These are phyloP conservation scores for Thalassiosira mediterranea DNA, from an alignment of 352 stramenopile genomes.

Conservation along the genomic window DNA sequence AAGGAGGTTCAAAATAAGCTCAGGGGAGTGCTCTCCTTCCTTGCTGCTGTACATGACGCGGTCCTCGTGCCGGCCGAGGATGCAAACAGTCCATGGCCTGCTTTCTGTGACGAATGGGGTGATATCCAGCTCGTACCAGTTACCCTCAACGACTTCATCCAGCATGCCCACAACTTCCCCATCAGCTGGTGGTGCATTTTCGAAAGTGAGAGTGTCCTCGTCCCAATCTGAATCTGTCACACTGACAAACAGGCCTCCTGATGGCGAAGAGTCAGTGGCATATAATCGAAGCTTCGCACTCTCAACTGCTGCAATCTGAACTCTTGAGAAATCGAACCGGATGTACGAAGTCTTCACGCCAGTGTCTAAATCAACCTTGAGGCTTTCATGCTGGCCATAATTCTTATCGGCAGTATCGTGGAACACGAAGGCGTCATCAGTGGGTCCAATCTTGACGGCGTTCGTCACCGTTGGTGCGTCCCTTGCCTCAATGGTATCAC, in stretches of 20 bases:
- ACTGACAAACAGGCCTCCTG: constrained; percentile 39
- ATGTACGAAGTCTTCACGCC: constrained; percentile 42
- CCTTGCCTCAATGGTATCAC: constrained; percentile 3
- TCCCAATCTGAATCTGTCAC: constrained; percentile 40
- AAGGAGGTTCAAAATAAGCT: neutral
- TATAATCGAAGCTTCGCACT: constrained; percentile 41
- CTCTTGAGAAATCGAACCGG: constrained; percentile 49
- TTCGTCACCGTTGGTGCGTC: constrained; percentile 15
- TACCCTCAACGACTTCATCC: constrained; percentile 15
- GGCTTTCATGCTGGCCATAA: constrained; percentile 28
- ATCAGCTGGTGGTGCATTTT: constrained; percentile 38
- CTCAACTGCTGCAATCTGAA: constrained; percentile 25
- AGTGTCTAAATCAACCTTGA: constrained; percentile 50
- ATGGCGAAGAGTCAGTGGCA: constrained; percentile 31
- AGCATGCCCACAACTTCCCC: constrained; percentile 28
- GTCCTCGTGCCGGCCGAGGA: constrained; percentile 35
- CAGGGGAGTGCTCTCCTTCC: constrained; percentile 13
- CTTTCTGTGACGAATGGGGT: constrained; percentile 38
- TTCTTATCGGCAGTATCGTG: constrained; percentile 28
- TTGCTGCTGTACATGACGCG: constrained; percentile 19
- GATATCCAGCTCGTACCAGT: constrained; percentile 54
- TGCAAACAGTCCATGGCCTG: constrained; percentile 44
- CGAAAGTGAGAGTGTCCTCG: constrained; percentile 37
- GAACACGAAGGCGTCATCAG: constrained; percentile 47
- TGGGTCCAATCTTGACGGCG: constrained; percentile 52